phyloP scores from a whole-genome alignment of 202 grass and related monocot species.

The Hordeum pubiflorum region DNA sequence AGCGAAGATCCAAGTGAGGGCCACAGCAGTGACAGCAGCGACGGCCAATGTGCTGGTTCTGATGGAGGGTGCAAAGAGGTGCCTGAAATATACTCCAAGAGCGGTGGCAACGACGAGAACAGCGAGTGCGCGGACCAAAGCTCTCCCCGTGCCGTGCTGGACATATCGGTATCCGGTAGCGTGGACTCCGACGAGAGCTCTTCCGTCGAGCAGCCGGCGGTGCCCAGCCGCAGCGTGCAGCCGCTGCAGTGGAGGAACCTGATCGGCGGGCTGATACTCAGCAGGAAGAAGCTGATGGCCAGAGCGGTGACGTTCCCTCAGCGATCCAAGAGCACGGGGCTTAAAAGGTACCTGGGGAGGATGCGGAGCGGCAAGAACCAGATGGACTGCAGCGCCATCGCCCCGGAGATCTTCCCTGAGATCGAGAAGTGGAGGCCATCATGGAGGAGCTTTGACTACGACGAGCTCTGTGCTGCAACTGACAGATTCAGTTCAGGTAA shows the following conservation, averaged over 20 bases:
- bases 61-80: conserved; percentile 10
- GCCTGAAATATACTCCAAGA: conserved; percentile 1
- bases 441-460: conserved; percentile 90
- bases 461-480: conserved; percentile 80
- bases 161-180: conserved; percentile 43
- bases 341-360: conserved; percentile 56
- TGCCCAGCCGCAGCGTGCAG: conserved; percentile 28
- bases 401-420: conserved; percentile 63
- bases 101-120: neutral
- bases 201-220: conserved; percentile 34
- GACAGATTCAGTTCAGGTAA: conserved; percentile 84
- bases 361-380: conserved; percentile 47
- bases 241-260: conserved; percentile 65
- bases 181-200: conserved; percentile 44
- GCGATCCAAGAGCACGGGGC: conserved; percentile 32
- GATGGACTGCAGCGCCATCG: conserved; percentile 39
- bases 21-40: conserved; percentile 10
- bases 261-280: conserved; percentile 57
- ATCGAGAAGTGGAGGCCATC: conserved; percentile 70
- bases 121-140: conserved; percentile 32
- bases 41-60: conserved; percentile 22
- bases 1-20: conserved; percentile 11
- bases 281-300: conserved; percentile 72
- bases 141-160: conserved; percentile 63
- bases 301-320: conserved; percentile 65